Conservation (phyloP, 352 stramenopile genomes). For the Globisporangium nodosum region DNA sequence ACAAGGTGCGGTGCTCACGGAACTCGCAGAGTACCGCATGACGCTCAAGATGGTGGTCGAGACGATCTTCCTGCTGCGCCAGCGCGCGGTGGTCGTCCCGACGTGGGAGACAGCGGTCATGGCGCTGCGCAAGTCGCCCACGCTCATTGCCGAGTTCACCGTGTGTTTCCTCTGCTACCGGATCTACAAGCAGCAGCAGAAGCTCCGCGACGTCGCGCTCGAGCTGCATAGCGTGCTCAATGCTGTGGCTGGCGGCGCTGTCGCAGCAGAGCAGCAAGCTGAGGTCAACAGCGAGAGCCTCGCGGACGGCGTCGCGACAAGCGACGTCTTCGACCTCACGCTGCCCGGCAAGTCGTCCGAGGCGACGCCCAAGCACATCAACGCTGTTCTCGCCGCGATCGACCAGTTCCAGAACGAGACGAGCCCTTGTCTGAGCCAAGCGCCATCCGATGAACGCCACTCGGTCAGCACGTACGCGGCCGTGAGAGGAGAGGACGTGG, state of each 20-base stretch:
- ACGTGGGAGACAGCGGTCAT: slow-evolving; percentile 58
- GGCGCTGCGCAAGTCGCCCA: slow-evolving; percentile 26
- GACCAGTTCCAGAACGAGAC: slow-evolving; percentile 13
- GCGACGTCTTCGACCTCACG: slow-evolving; percentile 16
- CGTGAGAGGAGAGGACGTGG: slow-evolving; percentile 38
- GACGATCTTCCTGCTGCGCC: slow-evolving; percentile 59
- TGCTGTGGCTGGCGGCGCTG: not conserved
- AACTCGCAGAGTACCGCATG: slow-evolving; percentile 57
- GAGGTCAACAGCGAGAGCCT: not conserved
- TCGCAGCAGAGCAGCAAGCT: not conserved
- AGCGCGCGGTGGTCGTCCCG: slow-evolving; percentile 44
- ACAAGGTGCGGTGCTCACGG: slow-evolving; percentile 24
- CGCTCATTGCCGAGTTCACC: slow-evolving; percentile 40
- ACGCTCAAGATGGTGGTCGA: slow-evolving; percentile 73
- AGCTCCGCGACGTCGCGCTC: slow-evolving; percentile 33
- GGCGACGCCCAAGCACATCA: not conserved
- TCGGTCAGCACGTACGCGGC: slow-evolving; percentile 13
- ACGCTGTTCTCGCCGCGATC: slow-evolving; percentile 10
- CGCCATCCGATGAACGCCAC: slow-evolving; percentile 9
- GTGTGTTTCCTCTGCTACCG: slow-evolving; percentile 74
- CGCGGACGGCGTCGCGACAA: slow-evolving; percentile 1
- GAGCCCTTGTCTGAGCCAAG: slow-evolving; percentile 7
- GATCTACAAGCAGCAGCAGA: slow-evolving; percentile 68
- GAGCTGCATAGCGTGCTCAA: slow-evolving; percentile 33
- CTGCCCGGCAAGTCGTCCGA: not conserved